These are phyloP conservation scores for Brassica balearica DNA, from an alignment of 441 rosid genomes.

Conservation along the genomic window DNA sequence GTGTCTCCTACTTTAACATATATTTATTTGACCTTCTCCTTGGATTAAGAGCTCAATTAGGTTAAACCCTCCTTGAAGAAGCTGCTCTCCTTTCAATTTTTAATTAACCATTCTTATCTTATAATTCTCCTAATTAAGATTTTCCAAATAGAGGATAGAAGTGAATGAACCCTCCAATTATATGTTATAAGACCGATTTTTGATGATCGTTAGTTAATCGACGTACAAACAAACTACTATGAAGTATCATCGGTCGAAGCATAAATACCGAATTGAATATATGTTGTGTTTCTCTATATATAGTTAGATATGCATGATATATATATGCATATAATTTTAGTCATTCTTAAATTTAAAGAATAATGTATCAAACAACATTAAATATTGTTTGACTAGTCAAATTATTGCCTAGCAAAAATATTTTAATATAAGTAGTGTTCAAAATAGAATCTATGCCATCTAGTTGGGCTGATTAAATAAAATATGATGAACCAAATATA, in stretches of 20 bases:
- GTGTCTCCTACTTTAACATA: constrained; percentile 77
- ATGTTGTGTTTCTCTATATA: constrained; percentile 6
- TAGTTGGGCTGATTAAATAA: background rate
- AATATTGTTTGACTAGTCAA: constrained; percentile 40
- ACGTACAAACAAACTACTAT: constrained; percentile 9
- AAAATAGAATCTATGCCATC: constrained; percentile 32
- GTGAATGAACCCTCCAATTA: background rate
- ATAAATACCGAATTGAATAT: background rate
- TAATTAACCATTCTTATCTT: background rate
- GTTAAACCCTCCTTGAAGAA: constrained; percentile 50
- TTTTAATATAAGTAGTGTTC: constrained; percentile 25
- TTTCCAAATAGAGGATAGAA: background rate
- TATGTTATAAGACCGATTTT: constrained; percentile 1
- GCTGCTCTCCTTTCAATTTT: constrained; percentile 42
- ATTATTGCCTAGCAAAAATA: constrained; percentile 17
- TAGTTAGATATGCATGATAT: constrained; percentile 12
- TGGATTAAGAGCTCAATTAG: constrained; percentile 70
- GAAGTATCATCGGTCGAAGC: background rate
- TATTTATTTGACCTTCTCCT: constrained; percentile 54
- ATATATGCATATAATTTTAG: constrained; percentile 12
- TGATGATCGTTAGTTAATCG: constrained; percentile 15
- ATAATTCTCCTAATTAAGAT: background rate
- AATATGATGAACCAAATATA: background rate
- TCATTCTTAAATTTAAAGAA: constrained; percentile 6
- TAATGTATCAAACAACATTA: background rate